Conservation (phyloP, 208 protist genomes). For the Lotmaria passim region DNA sequence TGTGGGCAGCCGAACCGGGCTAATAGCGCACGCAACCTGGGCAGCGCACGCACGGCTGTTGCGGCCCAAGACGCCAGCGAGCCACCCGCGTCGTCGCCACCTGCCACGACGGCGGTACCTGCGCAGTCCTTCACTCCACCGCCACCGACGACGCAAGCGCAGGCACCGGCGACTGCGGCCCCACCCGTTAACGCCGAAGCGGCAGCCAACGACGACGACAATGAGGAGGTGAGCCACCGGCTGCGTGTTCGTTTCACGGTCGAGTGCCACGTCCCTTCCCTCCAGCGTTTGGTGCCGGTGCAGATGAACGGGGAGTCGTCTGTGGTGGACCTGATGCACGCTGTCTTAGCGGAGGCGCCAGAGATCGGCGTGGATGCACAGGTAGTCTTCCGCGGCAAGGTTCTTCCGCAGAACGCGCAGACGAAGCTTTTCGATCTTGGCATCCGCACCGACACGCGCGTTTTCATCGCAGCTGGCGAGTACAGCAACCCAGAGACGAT, state of each 20-base stretch:
- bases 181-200: neutral
- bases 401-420: constrained; percentile 37
- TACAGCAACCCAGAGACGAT: constrained; percentile 59
- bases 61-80: constrained; percentile 6
- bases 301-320: constrained; percentile 54
- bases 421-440: constrained; percentile 60
- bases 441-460: constrained; percentile 47
- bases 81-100: neutral
- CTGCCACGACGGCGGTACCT: neutral
- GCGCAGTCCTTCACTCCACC: neutral
- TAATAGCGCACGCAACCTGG: neutral
- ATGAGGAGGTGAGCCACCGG: constrained; percentile 32
- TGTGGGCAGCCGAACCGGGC: neutral
- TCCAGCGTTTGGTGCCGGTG: constrained; percentile 41
- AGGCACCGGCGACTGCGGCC: neutral
- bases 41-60: neutral
- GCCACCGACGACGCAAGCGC: neutral
- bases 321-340: constrained; percentile 51
- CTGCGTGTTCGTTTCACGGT: constrained; percentile 37
- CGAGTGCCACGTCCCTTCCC: constrained; percentile 54
- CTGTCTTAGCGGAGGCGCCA: constrained; percentile 37
- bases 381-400: constrained; percentile 69
- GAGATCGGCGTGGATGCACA: constrained; percentile 34
- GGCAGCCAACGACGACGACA: neutral
- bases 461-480: constrained; percentile 65